Evolutionary conservation across 2,329 filamentous ascomycete species (phyloP).

Genomic region (Pseudomassariella vexata): DNA sequence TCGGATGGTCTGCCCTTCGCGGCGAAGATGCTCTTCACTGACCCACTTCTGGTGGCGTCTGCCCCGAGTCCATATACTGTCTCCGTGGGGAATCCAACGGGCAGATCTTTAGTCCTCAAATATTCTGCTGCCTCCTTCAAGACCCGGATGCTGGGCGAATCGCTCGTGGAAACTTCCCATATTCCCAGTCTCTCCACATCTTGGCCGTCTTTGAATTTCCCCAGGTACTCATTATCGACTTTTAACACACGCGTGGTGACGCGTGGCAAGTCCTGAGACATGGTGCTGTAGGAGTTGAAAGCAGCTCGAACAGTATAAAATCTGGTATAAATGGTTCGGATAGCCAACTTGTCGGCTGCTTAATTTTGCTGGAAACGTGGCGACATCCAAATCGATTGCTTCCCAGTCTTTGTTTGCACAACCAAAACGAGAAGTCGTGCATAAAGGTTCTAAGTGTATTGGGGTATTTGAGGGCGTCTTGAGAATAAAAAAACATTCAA

Average conservation of each 20-base stretch:
- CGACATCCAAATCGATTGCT: too few relatives aligned
- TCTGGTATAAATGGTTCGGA: slow-evolving; percentile 10
- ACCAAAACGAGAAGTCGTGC: too few relatives aligned
- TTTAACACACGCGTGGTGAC: slow-evolving; percentile 18
- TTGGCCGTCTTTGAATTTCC: slow-evolving; percentile 17
- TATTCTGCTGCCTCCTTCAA: slow-evolving; percentile 62
- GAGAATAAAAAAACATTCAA: slow-evolving; percentile 2
- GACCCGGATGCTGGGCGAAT: slow-evolving; percentile 15
- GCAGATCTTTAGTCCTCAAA: slow-evolving; percentile 60
- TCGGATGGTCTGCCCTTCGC: slow-evolving; percentile 89
- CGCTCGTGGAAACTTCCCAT: slow-evolving; percentile 19
- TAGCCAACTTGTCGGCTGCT: slow-evolving; percentile 23
- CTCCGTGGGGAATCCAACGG: slow-evolving; percentile 94
- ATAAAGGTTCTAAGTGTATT: too few relatives aligned
- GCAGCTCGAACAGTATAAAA: slow-evolving; percentile 19
- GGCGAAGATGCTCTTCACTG: slow-evolving; percentile 86
- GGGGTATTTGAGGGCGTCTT: too few relatives aligned
- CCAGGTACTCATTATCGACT: slow-evolving; percentile 15
- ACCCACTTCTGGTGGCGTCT: slow-evolving; percentile 78
- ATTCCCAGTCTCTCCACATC: slow-evolving; percentile 15
- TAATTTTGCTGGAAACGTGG: too few relatives aligned
- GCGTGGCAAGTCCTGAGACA: slow-evolving; percentile 22
- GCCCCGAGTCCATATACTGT: slow-evolving; percentile 97
- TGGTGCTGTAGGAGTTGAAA: slow-evolving; percentile 20
- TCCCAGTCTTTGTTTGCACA: too few relatives aligned